phyloP scores from a whole-genome alignment of 1,284 basidiomycete genomes.

The Cryptococcus sp. region DNA sequence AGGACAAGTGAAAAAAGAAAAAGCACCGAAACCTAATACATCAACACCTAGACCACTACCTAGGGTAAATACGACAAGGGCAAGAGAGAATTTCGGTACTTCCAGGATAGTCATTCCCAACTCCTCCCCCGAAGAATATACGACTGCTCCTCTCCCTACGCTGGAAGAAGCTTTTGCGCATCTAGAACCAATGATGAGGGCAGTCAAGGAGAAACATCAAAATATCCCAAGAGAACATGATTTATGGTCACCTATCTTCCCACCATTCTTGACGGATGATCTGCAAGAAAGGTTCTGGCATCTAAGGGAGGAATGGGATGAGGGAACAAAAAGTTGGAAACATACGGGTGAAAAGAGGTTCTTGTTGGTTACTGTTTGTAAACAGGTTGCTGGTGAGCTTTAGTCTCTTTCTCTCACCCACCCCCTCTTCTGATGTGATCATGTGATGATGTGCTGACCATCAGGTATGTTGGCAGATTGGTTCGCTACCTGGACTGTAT shows the following conservation, averaged over 20 bases:
- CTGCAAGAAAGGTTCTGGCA: slow-evolving; percentile 34
- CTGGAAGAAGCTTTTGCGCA: slow-evolving; percentile 34
- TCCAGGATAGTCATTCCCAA: slow-evolving; percentile 16
- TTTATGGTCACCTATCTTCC: slow-evolving; percentile 33
- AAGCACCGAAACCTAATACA: neutral
- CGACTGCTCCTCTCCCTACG: slow-evolving; percentile 21
- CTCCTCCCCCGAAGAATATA: slow-evolving; percentile 24
- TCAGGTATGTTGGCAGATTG: slow-evolving; percentile 43
- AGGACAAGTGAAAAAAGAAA: neutral
- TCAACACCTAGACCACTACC: neutral
- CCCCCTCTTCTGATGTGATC: neutral
- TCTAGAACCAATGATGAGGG: slow-evolving; percentile 28
- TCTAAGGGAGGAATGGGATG: slow-evolving; percentile 29
- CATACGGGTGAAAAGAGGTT: slow-evolving; percentile 28
- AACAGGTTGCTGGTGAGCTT: slow-evolving; percentile 39
- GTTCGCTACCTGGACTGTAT: slow-evolving; percentile 44
- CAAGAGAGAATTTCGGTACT: slow-evolving; percentile 17
- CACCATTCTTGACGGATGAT: slow-evolving; percentile 31
- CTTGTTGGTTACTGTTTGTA: slow-evolving; percentile 35
- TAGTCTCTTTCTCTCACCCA: too few relatives aligned
- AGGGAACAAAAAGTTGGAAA: slow-evolving; percentile 22
- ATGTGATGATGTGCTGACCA: neutral
- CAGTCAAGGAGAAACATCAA: slow-evolving; percentile 26
- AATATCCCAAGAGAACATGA: slow-evolving; percentile 37
- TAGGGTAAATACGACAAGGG: slow-evolving; percentile 1